Conservation (phyloP, 495 filamentous ascomycete species). For the Pyronema omphalodes region DNA sequence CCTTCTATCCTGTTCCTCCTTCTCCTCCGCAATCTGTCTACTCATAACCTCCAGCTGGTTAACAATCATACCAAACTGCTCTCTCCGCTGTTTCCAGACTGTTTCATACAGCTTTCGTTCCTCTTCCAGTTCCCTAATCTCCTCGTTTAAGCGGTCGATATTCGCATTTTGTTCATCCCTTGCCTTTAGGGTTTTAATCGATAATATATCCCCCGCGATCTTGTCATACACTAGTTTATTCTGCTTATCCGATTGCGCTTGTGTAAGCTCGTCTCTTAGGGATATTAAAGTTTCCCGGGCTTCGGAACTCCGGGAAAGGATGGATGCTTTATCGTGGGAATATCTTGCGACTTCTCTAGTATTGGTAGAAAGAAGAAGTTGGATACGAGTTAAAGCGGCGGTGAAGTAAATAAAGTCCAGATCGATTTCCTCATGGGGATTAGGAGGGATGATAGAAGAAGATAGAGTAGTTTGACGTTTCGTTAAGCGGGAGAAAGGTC, state of each 20-base stretch:
- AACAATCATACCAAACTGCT: slow-evolving; percentile 79
- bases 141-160: slow-evolving; percentile 60
- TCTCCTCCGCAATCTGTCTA: slow-evolving; percentile 79
- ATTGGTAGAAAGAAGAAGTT: slow-evolving; percentile 72
- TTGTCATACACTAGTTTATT: slow-evolving; percentile 81
- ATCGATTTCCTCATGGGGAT: slow-evolving; percentile 61
- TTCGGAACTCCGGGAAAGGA: slow-evolving; percentile 45
- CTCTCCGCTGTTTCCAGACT: slow-evolving; percentile 70
- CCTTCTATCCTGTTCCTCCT: slow-evolving; percentile 55
- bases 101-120: slow-evolving; percentile 64
- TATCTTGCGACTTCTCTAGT: slow-evolving; percentile 72
- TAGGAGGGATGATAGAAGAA: slow-evolving; percentile 40
- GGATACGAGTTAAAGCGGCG: slow-evolving; percentile 67
- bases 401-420: slow-evolving; percentile 87
- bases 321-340: background rate
- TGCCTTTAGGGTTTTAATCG: slow-evolving; percentile 54
- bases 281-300: slow-evolving; percentile 59
- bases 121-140: slow-evolving; percentile 71
- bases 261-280: slow-evolving; percentile 51
- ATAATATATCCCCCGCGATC: slow-evolving; percentile 43
- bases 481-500: slow-evolving; percentile 75
- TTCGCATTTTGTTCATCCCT: slow-evolving; percentile 66
- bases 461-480: slow-evolving; percentile 50
- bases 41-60: slow-evolving; percentile 77
- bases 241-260: slow-evolving; percentile 60